These are phyloP conservation scores for Globisporangium apiculatum DNA, from an alignment of 352 stramenopile genomes.

Conservation along the genomic window DNA sequence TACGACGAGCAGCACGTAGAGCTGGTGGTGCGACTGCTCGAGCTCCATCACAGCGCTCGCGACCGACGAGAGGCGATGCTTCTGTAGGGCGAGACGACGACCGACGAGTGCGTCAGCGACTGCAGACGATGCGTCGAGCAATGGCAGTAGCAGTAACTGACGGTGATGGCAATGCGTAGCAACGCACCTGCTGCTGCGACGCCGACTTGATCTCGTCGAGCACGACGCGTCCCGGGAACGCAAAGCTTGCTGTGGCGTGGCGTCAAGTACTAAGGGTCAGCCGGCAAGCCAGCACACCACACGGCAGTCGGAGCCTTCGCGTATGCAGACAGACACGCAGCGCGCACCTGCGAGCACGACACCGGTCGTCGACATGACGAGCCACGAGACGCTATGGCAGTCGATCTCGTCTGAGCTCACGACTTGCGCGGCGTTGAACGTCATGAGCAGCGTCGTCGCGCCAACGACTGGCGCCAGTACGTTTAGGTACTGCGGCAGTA, in stretches of 20 bases:
- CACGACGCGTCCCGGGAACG: conserved; percentile 44
- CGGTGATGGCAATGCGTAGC: too few relatives aligned
- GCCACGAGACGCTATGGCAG: conserved; percentile 63
- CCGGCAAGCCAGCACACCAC: too few relatives aligned
- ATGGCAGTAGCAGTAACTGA: neutral
- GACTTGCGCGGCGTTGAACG: conserved; percentile 37
- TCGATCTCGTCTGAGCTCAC: conserved; percentile 48
- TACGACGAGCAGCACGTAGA: conserved; percentile 64
- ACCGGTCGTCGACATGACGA: conserved; percentile 53
- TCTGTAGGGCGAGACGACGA: conserved; percentile 4
- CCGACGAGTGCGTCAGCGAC: neutral
- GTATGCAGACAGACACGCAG: neutral
- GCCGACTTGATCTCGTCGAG: conserved; percentile 55
- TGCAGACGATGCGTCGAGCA: neutral
- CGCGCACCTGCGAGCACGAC: conserved; percentile 46
- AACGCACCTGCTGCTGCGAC: conserved; percentile 39
- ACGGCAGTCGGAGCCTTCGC: neutral
- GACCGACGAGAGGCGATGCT: conserved; percentile 28
- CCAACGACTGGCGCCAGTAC: conserved; percentile 45
- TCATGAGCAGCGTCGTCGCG: conserved; percentile 48
- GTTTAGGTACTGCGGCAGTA: conserved; percentile 31
- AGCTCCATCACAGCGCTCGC: conserved; percentile 34
- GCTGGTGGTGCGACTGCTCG: conserved; percentile 60
- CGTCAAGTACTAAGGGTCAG: too few relatives aligned
- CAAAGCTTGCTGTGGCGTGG: conserved; percentile 37